phyloP scores from a whole-genome alignment of 805 yeast genomes.

The Zygoascus ofunaensis region DNA sequence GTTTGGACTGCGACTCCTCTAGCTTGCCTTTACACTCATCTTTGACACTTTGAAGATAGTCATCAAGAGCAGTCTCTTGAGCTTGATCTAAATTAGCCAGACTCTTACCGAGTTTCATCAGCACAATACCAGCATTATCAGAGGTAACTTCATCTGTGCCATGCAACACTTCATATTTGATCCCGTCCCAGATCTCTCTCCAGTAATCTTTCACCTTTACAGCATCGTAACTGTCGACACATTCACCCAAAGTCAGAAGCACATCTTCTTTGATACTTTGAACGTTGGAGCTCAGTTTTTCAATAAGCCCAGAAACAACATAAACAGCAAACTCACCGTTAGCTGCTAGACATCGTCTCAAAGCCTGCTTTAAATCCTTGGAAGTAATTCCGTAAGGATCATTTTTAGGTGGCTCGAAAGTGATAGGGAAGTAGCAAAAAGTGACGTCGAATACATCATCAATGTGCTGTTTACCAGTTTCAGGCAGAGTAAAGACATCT shows the following conservation, averaged over 20 bases:
- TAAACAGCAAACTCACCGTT: conserved; percentile 59
- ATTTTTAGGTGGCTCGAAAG: conserved; percentile 83
- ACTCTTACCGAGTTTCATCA: conserved; percentile 37
- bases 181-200: conserved; percentile 74
- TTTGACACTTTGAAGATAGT: conserved; percentile 31
- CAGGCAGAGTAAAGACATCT: conserved; percentile 19
- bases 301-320: conserved; percentile 65
- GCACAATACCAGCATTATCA: conserved; percentile 35
- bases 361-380: conserved; percentile 51
- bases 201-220: conserved; percentile 50
- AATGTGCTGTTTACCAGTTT: conserved; percentile 31
- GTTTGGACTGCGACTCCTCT: conserved; percentile 40
- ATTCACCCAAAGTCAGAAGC: conserved; percentile 47
- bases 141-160: conserved; percentile 45
- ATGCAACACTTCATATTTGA: conserved; percentile 83
- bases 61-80: conserved; percentile 26
- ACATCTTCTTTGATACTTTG: conserved; percentile 52
- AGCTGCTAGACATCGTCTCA: conserved; percentile 56
- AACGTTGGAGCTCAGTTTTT: conserved; percentile 22
- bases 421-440: conserved; percentile 94
- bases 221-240: conserved; percentile 44
- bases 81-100: conserved; percentile 24
- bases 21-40: conserved; percentile 43
- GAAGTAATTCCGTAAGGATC: conserved; percentile 81
- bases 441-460: conserved; percentile 77